A percentile compares a stretch with the other conserved stretches of the same genome.
Evolutionary conservation across 2,329 filamentous ascomycete genomes (phyloP).

Genomic region (Setomelanomma holmii): DNA sequence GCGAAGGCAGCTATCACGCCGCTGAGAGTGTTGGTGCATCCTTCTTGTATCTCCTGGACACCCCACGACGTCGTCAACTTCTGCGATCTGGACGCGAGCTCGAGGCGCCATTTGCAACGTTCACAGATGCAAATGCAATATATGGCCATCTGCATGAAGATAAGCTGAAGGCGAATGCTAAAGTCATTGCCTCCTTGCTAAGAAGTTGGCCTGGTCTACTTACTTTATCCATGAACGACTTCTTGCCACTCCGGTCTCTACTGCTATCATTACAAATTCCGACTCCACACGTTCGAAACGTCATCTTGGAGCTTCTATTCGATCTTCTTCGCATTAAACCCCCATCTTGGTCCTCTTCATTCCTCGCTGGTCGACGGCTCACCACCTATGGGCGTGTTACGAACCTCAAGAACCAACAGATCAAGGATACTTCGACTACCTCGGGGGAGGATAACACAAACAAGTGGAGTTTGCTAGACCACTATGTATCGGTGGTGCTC

Average conservation of each 20-base stretch:
- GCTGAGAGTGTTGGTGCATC: conserved; percentile 86
- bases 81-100: conserved; percentile 89
- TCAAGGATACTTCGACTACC: conserved; percentile 61
- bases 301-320: conserved; percentile 88
- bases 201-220: conserved; percentile 95
- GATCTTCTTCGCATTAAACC: conserved; percentile 87
- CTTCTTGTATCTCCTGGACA: conserved; percentile 89
- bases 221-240: conserved; percentile 85
- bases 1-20: conserved; percentile 89
- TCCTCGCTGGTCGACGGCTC: conserved; percentile 86
- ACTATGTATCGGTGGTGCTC: conserved; percentile 89
- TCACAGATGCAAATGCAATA: conserved; percentile 77
- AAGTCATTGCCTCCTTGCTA: conserved; percentile 88
- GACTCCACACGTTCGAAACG: conserved; percentile 67
- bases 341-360: conserved; percentile 93
- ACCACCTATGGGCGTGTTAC: conserved; percentile 97
- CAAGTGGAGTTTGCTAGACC: conserved; percentile 81
- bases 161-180: conserved; percentile 82
- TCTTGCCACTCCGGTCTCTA: conserved; percentile 82
- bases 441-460: conserved; percentile 71
- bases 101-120: conserved; percentile 84
- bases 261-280: conserved; percentile 69
- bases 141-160: conserved; percentile 63
- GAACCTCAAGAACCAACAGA: conserved; percentile 72
- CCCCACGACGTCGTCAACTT: conserved; percentile 79